These are phyloP conservation scores for Colletotrichum sp. DNA, from an alignment of 2,329 filamentous ascomycete species.

Conservation along the genomic window DNA sequence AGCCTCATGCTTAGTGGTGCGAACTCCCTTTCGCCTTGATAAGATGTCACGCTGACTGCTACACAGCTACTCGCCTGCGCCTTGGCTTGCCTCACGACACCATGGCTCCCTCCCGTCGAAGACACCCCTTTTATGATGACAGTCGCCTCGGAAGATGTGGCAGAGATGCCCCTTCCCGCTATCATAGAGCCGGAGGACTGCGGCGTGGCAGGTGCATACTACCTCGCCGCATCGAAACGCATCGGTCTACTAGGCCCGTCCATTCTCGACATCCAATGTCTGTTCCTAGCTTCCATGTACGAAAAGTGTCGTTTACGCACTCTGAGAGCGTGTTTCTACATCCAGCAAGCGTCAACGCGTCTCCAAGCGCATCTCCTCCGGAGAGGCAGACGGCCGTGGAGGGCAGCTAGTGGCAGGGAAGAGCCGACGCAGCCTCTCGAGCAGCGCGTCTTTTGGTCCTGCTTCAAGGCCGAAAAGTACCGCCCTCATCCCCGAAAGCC, in stretches of 20 bases:
- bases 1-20: conserved; percentile 25
- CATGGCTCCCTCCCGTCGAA: background rate
- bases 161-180: background rate
- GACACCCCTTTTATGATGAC: background rate
- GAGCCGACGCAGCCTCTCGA: background rate
- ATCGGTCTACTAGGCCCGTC: conserved; percentile 24
- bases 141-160: background rate
- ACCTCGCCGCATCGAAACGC: conserved; percentile 24
- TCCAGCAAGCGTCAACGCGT: conserved; percentile 23
- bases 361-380: conserved; percentile 9
- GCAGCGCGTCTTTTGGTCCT: conserved; percentile 25
- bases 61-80: conserved; percentile 11
- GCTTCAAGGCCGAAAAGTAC: conserved; percentile 25
- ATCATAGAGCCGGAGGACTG: background rate
- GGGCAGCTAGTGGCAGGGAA: background rate
- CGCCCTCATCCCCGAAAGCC: background rate
- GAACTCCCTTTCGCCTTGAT: background rate
- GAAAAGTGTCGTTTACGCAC: conserved; percentile 26
- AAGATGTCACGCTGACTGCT: background rate
- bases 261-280: conserved; percentile 28
- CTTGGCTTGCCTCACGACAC: background rate
- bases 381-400: background rate
- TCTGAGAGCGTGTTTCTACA: conserved; percentile 24
- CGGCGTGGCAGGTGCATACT: conserved; percentile 23
- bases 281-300: conserved; percentile 25